phyloP scores from a whole-genome alignment of 2,329 filamentous ascomycete genomes.

The Pyrenophora seminiperda region DNA sequence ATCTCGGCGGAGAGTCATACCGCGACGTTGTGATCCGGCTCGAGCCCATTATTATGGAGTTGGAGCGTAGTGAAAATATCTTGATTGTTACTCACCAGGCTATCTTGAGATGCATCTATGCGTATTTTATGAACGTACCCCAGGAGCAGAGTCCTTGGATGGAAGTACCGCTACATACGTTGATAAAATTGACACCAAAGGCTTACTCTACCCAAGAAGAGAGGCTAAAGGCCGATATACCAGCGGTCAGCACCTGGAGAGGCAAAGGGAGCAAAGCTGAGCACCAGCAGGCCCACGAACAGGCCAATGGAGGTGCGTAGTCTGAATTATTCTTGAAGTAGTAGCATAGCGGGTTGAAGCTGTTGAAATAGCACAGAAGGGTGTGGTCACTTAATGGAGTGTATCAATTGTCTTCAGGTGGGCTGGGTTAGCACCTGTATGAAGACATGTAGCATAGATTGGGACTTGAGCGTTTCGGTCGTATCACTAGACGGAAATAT shows the following conservation, averaged over 20 bases:
- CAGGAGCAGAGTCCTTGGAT: slow-evolving; percentile 96
- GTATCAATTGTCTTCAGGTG: slow-evolving; percentile 1
- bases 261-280: slow-evolving; percentile 92
- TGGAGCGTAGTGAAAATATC: slow-evolving; percentile 94
- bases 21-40: slow-evolving; percentile 96
- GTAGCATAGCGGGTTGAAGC: not conserved
- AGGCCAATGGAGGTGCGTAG: slow-evolving; percentile 35
- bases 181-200: slow-evolving; percentile 94
- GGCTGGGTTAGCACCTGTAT: slow-evolving; percentile 6
- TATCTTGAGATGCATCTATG: slow-evolving; percentile 94
- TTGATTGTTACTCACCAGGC: slow-evolving; percentile 98
- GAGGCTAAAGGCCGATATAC: slow-evolving; percentile 86
- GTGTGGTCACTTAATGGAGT: not conserved
- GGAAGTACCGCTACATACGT: slow-evolving; percentile 93
- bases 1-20: slow-evolving; percentile 93
- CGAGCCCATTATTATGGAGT: slow-evolving; percentile 99
- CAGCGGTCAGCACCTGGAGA: slow-evolving; percentile 94
- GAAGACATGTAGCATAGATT: slow-evolving; percentile 13
- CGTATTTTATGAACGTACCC: slow-evolving; percentile 97
- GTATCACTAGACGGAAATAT: slow-evolving; percentile 15
- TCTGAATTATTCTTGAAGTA: slow-evolving; percentile 14
- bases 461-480: slow-evolving; percentile 13
- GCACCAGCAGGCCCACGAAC: slow-evolving; percentile 74
- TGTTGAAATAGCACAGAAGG: slow-evolving; percentile 3
- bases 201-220: slow-evolving; percentile 94